These are phyloP conservation scores for Cyberlindnera euphorbiiphila DNA, from an alignment of 805 yeast species.

Conservation along the genomic window DNA sequence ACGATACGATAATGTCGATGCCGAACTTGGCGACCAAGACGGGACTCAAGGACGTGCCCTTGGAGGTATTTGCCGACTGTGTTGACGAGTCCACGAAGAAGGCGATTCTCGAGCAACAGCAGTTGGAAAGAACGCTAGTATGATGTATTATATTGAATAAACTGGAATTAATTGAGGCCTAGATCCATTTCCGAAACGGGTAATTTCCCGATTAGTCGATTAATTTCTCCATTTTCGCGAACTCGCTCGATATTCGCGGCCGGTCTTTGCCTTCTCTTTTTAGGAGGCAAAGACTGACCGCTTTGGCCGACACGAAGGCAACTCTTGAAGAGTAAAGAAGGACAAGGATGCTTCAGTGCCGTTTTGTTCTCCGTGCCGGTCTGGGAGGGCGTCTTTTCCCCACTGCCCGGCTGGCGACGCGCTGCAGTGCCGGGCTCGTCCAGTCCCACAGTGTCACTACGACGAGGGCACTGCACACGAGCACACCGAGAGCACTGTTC, in stretches of 20 bases:
- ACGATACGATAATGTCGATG: conserved; percentile 45
- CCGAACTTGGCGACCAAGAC: conserved; percentile 51
- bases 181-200: too few relatives aligned
- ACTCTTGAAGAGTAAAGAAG: too few relatives aligned
- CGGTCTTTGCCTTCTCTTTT: background rate
- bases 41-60: conserved; percentile 60
- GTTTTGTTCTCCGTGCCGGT: background rate
- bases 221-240: background rate
- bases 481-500: conserved; percentile 9
- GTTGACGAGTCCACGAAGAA: conserved; percentile 52
- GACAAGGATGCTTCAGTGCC: conserved; percentile 4
- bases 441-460: too few relatives aligned
- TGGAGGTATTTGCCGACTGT: conserved; percentile 52
- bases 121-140: conserved; percentile 15
- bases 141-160: background rate
- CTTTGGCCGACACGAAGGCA: too few relatives aligned
- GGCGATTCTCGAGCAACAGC: conserved; percentile 63
- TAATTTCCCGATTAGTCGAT: background rate
- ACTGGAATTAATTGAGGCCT: background rate
- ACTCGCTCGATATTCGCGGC: background rate
- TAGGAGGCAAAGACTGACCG: background rate
- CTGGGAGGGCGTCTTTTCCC: background rate
- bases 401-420: background rate
- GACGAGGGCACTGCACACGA: conserved; percentile 7
- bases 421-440: background rate